These are phyloP conservation scores for Wallacemonas sp. DNA, from an alignment of 208 protist genomes.

Conservation along the genomic window DNA sequence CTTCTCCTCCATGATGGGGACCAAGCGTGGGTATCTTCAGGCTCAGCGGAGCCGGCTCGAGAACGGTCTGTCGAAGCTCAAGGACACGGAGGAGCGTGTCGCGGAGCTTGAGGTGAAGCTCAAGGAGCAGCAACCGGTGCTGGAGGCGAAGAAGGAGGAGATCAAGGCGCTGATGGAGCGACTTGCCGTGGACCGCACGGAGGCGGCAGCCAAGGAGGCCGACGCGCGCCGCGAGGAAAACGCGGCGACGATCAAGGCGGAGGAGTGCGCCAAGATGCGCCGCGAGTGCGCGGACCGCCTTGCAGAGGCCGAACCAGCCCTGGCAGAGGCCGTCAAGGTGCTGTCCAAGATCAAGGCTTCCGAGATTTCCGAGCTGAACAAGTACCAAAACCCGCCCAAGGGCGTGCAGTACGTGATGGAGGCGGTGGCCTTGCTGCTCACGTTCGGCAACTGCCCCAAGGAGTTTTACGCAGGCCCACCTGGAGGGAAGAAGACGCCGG, in stretches of 20 bases:
- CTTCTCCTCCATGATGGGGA: constrained; percentile 85
- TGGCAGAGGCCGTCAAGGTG: constrained; percentile 92
- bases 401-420: constrained; percentile 98
- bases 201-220: constrained; percentile 88
- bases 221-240: constrained; percentile 90
- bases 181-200: constrained; percentile 88
- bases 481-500: constrained; percentile 92
- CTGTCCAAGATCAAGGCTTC: constrained; percentile 95
- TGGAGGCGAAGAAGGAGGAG: constrained; percentile 92
- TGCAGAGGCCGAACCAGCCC: constrained; percentile 95
- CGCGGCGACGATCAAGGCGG: constrained; percentile 91
- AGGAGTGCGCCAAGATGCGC: constrained; percentile 94
- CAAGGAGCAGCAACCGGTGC: constrained; percentile 93
- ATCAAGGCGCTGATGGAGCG: constrained; percentile 93
- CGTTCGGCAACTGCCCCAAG: constrained; percentile 94
- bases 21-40: constrained; percentile 81
- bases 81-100: constrained; percentile 91
- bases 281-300: constrained; percentile 88
- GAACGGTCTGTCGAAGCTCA: constrained; percentile 96
- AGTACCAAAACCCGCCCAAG: constrained; percentile 95
- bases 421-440: constrained; percentile 95
- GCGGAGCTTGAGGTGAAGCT: constrained; percentile 93
- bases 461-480: constrained; percentile 92
- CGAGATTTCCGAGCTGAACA: constrained; percentile 97
- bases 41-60: constrained; percentile 87